phyloP scores from a whole-genome alignment of 805 yeast genomes.

The Suhomyces sp. region DNA sequence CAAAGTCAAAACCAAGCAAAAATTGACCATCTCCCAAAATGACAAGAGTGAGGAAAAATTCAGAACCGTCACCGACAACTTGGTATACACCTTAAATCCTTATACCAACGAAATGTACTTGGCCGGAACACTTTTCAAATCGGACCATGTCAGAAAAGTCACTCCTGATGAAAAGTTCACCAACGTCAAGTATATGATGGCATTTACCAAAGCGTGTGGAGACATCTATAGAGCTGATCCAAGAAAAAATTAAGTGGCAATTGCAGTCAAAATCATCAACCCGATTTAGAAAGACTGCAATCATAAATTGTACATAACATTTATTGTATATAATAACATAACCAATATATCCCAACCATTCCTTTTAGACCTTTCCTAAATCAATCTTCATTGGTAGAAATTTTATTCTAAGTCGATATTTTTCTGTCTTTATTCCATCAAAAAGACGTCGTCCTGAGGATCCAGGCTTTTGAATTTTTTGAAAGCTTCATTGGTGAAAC shows the following conservation, averaged over 20 bases:
- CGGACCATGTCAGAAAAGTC: constrained; percentile 35
- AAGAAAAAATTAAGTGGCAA: constrained; percentile 9
- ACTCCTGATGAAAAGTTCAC: constrained; percentile 31
- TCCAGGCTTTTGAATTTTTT: constrained; percentile 6
- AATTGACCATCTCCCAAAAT: constrained; percentile 24
- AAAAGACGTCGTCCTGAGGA: constrained; percentile 32
- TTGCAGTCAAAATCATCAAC: not conserved
- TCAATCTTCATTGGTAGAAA: not conserved
- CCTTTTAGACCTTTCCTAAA: not conserved
- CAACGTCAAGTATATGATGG: constrained; percentile 17
- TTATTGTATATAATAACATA: not conserved
- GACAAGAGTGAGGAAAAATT: constrained; percentile 21
- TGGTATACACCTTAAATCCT: constrained; percentile 41
- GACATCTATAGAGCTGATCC: constrained; percentile 43
- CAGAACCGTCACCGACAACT: constrained; percentile 32
- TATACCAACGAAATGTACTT: constrained; percentile 35
- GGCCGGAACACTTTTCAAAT: constrained; percentile 40
- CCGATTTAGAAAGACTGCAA: not conserved
- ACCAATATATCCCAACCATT: not conserved
- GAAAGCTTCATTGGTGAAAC: constrained; percentile 9
- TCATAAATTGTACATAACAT: not conserved
- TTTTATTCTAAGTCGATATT: too few relatives aligned
- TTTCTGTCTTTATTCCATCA: constrained; percentile 34
- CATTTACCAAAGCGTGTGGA: constrained; percentile 32
- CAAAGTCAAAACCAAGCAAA: constrained; percentile 37